Percentiles rank a stretch among this genome's conserved stretches.
Evolutionary conservation across 2,329 filamentous ascomycete species (phyloP).

Genomic region (Colletotrichum orbiculare): DNA sequence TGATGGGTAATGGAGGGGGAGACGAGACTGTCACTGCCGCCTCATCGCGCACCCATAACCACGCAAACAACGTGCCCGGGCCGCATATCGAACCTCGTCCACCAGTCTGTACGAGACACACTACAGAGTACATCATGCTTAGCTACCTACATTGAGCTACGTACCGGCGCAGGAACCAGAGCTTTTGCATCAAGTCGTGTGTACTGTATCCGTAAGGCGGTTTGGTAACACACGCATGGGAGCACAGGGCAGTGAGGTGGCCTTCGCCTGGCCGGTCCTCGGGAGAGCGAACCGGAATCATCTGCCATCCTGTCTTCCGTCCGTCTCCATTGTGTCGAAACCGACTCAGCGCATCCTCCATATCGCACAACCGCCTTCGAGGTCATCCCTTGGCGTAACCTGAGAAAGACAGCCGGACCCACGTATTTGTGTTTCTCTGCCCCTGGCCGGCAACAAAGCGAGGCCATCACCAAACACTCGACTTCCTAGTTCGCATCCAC

Average conservation of each 20-base stretch:
- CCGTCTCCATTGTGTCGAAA: conserved; percentile 21
- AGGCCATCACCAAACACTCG: conserved; percentile 26
- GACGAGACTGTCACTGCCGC: conserved; percentile 6
- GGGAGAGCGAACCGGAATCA: not conserved
- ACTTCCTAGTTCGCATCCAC: conserved; percentile 1
- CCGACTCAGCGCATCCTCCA: conserved; percentile 23
- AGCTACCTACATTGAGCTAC: no score
- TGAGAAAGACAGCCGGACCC: not conserved
- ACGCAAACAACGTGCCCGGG: conserved; percentile 33
- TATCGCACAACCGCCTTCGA: conserved; percentile 20
- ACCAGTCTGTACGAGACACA: not conserved
- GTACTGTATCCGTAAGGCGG: no score
- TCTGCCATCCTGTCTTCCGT: conserved; percentile 23
- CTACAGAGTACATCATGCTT: no score
- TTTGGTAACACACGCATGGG: no score
- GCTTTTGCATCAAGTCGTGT: not conserved
- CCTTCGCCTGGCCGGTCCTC: conserved; percentile 10
- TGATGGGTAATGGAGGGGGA: no score
- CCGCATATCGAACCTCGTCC: conserved; percentile 28
- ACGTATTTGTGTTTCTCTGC: conserved; percentile 8
- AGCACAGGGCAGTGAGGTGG: conserved; percentile 1
- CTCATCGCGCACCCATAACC: no score
- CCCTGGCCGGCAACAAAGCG: conserved; percentile 21
- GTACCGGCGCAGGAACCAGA: conserved; percentile 32
- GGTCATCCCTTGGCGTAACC: conserved; percentile 21